phyloP scores from a whole-genome alignment of 495 filamentous ascomycete genomes.

The Podospora fimiseda region DNA sequence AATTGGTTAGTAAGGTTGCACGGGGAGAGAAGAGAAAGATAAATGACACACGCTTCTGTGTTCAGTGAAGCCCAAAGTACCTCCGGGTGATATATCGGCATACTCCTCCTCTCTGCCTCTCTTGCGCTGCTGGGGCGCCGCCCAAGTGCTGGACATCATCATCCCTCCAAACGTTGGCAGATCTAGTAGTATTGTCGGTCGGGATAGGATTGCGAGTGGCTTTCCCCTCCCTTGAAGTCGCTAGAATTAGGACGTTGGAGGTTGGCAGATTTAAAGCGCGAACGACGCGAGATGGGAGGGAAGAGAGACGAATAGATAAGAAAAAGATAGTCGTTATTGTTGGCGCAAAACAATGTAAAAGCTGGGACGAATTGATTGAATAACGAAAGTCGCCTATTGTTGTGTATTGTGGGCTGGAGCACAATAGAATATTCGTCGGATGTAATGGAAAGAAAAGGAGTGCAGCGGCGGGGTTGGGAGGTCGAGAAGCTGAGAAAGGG shows the following conservation, averaged over 20 bases:
- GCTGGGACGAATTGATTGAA: background rate
- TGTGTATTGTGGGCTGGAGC: background rate
- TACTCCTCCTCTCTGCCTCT: conserved; percentile 29
- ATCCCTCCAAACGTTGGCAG: conserved; percentile 2
- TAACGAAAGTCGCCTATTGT: background rate
- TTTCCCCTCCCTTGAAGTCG: background rate
- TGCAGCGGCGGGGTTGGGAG: background rate
- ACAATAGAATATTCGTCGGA: background rate
- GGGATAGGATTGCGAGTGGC: background rate
- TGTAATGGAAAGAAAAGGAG: background rate
- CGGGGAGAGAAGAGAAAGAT: background rate
- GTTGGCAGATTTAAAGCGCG: too few species aligned
- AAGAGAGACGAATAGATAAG: background rate
- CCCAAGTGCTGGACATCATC: conserved; percentile 16
- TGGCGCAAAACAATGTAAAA: background rate
- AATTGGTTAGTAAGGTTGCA: conserved; percentile 6
- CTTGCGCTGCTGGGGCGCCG: conserved; percentile 26
- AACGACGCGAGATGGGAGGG: background rate
- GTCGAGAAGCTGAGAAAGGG: background rate
- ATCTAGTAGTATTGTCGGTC: background rate
- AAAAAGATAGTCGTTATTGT: background rate
- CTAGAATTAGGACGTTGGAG: too few species aligned
- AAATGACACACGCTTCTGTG: conserved; percentile 40
- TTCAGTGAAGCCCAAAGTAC: conserved; percentile 39
- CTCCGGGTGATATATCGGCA: conserved; percentile 17